Evolutionary conservation across 208 protist species (phyloP), one percentile per base, ranked within the genome.

Genomic region (Trypanosoma cruzi): DNA sequence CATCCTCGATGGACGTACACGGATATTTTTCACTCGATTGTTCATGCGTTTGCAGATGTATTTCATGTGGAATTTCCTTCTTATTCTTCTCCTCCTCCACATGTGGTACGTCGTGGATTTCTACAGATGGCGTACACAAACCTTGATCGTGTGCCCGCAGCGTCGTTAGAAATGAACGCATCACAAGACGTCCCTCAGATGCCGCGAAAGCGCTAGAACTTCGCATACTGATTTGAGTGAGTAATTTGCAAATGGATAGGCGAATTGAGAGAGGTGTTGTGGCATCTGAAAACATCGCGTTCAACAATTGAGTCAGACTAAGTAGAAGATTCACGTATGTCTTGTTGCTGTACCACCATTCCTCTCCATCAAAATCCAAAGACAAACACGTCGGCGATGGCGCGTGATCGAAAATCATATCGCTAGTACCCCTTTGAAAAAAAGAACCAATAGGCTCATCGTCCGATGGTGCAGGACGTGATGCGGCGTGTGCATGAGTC

Each of bases 121-220:
- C 0, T 61, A 10, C 0, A 28, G 26, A 20, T 22, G 13, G 31
- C 14, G 20, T 57, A 5, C 48, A 22, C 29, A 61, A 28, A 44
- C 56, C 48, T 18, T 52, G 59, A 29, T 61, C 53, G 49, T 71
- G 60, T 34, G 49, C 28, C 11, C 50, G 36, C 26, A 89, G 62
- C 20, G 84, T 34, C 16, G 53, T 74, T 28, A 90, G 40, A 69
- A 86, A 78, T 34, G 71, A 77, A n/a, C 79, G 79, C 52, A 94
- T 64, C 31, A 83, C 75, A 29, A 82, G 55, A 44, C 76, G 86
- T 0, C 89, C 86, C 64, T 92, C 81, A 37, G 84, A 84, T 2
- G 76, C 57, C 1, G 80, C 77, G 61, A 94, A 90, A 10, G 80
- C 76, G 56, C 64, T 57, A 16, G 32, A 73, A 60, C 81, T 82